Base-by-base conservation (phyloP, 1,139 yeast genomes). In the Trichomonascaceae sp. region DNA sequence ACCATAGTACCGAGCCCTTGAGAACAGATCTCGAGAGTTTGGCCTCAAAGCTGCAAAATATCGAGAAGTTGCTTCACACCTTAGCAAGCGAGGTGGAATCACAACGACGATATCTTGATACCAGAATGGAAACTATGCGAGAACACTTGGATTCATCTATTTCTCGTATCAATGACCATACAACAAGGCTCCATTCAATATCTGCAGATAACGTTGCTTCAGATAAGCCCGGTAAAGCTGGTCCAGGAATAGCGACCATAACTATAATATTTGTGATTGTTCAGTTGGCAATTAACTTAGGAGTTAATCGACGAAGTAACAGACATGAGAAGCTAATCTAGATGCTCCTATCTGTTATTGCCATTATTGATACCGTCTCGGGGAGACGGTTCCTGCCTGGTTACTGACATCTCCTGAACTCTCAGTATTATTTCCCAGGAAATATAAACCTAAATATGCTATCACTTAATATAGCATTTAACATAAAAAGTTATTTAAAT, bases 311-410 rank as follows among this genome's bases (percentile, higher is more conserved):
- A 19, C 57, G 69, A 44, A 61, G 63, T 10, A 61, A 63, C 9
- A 63, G 61, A 51, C 72, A 68, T 49, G 68, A 64, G 19, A 68
- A 68, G 57, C 59, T 66, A 30, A 57, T 67, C 51, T 66, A 56
- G 17, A 6, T 32, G 8, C 3, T 5, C 9, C 41, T 13, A 9
- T 36, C 1, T 8, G 17, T 36, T 2, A 36, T 36, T 27, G 32
- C 9, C 32, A 27, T 27, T 7, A 27, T 27, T 22, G 24, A 22
- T 7, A 27, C 5, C 10, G 32, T 27, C 32, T 27, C 32, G 9
- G 32, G 32, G 2, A 27, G 24, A 22, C 24, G 24, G 24, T 22
- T 22, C 3, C 6, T 22, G 3, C 24, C 24, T 22, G 6, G 24
- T 6, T 22, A 22, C 6, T 22, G 24, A 22, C 6, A 22, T 22